Percentiles rank a stretch among this genome's conserved stretches.
Evolutionary conservation across 2,329 filamentous ascomycete species (phyloP).

Genomic region (Dothidotthia symphoricarpi): DNA sequence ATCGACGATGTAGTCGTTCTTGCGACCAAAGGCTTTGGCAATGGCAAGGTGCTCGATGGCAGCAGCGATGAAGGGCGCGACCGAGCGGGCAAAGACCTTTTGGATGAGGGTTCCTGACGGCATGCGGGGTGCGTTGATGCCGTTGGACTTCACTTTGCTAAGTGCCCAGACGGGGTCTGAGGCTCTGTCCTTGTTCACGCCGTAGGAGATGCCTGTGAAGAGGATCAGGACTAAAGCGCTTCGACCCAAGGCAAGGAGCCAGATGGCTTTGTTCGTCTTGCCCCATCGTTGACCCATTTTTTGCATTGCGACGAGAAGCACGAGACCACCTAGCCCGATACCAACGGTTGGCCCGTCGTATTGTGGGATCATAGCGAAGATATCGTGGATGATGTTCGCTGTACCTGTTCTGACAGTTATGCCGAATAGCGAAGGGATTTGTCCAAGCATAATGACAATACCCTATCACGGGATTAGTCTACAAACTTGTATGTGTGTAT

Average conservation of each 20-base stretch:
- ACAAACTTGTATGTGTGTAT: no score
- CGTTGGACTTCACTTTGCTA: constrained; percentile 57
- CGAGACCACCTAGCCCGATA: constrained; percentile 58
- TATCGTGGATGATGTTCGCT: constrained; percentile 58
- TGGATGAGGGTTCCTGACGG: constrained; percentile 51
- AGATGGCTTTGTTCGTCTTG: constrained; percentile 57
- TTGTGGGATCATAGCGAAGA: constrained; percentile 56
- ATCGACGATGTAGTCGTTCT: constrained; percentile 63
- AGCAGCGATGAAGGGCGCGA: constrained; percentile 62
- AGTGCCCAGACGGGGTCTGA: constrained; percentile 56
- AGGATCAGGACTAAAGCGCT: constrained; percentile 61
- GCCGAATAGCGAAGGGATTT: constrained; percentile 61
- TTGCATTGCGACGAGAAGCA: constrained; percentile 58
- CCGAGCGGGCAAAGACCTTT: constrained; percentile 54
- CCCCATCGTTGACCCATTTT: constrained; percentile 60
- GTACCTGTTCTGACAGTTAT: constrained; percentile 53
- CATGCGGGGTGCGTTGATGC: constrained; percentile 53
- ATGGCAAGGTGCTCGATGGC: constrained; percentile 65
- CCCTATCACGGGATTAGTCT: no score
- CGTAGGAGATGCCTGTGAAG: constrained; percentile 63
- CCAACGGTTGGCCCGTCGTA: constrained; percentile 60
- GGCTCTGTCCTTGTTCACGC: constrained; percentile 54
- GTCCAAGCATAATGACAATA: constrained; percentile 64
- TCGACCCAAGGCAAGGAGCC: constrained; percentile 59
- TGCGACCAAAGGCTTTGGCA: constrained; percentile 61